Percentiles rank a stretch among this genome's conserved stretches.
Evolutionary conservation across 805 yeast genomes (phyloP).

Genomic region (Ogataea wickerhamii): DNA sequence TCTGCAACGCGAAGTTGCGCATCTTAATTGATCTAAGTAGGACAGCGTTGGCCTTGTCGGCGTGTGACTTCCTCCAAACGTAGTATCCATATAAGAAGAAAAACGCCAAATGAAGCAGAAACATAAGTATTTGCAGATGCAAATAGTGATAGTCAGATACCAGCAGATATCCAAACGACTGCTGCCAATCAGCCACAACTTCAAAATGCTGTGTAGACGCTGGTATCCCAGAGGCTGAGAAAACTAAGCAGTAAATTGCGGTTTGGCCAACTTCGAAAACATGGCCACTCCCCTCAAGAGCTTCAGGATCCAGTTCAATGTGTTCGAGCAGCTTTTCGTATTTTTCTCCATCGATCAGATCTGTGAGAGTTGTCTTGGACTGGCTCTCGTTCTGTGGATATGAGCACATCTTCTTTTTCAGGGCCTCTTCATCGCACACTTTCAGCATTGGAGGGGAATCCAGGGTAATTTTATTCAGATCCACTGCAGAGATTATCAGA

Average conservation of each 20-base stretch:
- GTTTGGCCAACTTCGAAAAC: slow-evolving; percentile 19
- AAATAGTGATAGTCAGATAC: slow-evolving; percentile 28
- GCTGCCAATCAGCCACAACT: slow-evolving; percentile 31
- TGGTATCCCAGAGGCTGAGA: slow-evolving; percentile 17
- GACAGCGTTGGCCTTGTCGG: slow-evolving; percentile 20
- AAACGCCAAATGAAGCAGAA: slow-evolving; percentile 18
- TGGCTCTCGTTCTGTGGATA: slow-evolving; percentile 15
- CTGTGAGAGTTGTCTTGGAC: slow-evolving; percentile 13
- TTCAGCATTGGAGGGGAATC: slow-evolving; percentile 24
- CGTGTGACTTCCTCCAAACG: slow-evolving; percentile 11
- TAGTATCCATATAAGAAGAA: slow-evolving; percentile 14
- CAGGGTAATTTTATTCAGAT: slow-evolving; percentile 23
- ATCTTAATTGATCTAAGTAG: slow-evolving; percentile 16
- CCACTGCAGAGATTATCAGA: slow-evolving; percentile 23
- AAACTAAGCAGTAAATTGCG: slow-evolving; percentile 27
- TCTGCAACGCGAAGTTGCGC: slow-evolving; percentile 25
- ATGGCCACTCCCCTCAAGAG: slow-evolving; percentile 5
- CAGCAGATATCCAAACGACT: slow-evolving; percentile 29
- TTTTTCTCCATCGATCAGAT: slow-evolving; percentile 17
- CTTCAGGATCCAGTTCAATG: slow-evolving; percentile 7
- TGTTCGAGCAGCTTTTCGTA: slow-evolving; percentile 19
- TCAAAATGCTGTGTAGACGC: slow-evolving; percentile 1
- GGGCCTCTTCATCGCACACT: slow-evolving; percentile 32
- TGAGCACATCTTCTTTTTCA: slow-evolving; percentile 20
- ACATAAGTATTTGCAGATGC: slow-evolving; percentile 21